Evolutionary conservation across 345 rosid genomes (phyloP), one percentile per base, ranked within the genome.

Genomic region (Jatropha curcas): DNA sequence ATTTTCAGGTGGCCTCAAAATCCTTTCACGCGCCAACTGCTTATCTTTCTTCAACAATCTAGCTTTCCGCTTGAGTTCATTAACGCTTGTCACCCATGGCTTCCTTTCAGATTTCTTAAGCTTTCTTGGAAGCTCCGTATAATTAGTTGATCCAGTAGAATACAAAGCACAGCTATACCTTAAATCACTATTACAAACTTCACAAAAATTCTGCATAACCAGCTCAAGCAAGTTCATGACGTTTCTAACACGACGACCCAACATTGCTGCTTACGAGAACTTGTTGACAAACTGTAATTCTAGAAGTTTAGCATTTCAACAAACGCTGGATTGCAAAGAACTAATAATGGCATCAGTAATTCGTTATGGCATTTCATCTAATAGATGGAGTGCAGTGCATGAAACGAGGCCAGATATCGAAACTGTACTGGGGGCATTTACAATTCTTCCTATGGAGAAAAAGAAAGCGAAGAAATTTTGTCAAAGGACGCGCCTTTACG

Each of bases 51-150:
- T 81, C 33, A 61, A 82, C 19, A 9, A 8, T 71, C 86, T 73
- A 50, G 79, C 90, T 60, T 67, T 72, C 1, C 81, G 82, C 73
- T 86, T 86, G 64, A 84, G 84, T 57, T 80, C 77, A 37, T 67
- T 86, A 72, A 86, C 69, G 25, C 77, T 60, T 0, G 84, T 86
- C 41, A 84, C 88, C 90, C 74, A 74, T 4, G 86, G 87, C 37
- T 86, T 86, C 71, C 82, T 65, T 80, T 86, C 88, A 39, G 72
- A 57, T 72, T 73, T 84, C 56, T 73, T 80, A 17, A 73, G 82
- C 74, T 78, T 84, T 74, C 82, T 82, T 9, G 80, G 82, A 51
- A 82, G 70, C 61, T 78, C 80, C 17, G 63, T 37, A 57, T 50
- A 43, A 41, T 7, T 9, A 76, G 67, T 34, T 0, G 68, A 72